A percentile compares a stretch with the other conserved stretches of the same genome.
Evolutionary conservation across 768 basidiomycete genomes (phyloP).

Genomic region (Mycena vitilis): DNA sequence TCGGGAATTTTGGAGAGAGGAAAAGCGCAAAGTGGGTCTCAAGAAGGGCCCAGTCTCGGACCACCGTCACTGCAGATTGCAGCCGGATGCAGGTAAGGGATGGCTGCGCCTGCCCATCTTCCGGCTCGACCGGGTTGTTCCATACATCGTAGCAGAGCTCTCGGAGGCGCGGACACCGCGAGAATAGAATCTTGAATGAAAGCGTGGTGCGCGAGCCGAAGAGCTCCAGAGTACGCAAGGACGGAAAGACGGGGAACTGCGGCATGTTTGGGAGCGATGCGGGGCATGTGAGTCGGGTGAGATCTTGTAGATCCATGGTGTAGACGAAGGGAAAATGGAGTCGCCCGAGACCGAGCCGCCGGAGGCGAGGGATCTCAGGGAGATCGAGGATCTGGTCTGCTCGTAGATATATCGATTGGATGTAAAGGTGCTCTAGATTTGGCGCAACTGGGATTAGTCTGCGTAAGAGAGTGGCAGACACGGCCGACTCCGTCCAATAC

Average conservation of each 20-base stretch:
- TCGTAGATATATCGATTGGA: neutral
- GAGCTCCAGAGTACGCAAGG: slow-evolving; percentile 7
- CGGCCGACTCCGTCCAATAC: slow-evolving; percentile 16
- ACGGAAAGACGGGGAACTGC: slow-evolving; percentile 7
- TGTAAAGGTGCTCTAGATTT: slow-evolving; percentile 10
- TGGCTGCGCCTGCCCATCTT: neutral
- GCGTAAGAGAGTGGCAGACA: neutral
- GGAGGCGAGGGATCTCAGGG: neutral
- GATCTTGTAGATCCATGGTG: neutral
- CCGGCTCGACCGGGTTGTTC: neutral
- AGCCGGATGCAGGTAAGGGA: slow-evolving; percentile 5
- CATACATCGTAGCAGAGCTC: slow-evolving; percentile 26
- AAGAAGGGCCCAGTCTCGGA: slow-evolving; percentile 6
- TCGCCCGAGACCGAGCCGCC: neutral
- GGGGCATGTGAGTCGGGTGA: slow-evolving; percentile 23
- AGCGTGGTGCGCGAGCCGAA: slow-evolving; percentile 20
- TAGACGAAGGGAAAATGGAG: neutral
- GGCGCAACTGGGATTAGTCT: slow-evolving; percentile 5
- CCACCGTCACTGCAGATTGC: slow-evolving; percentile 11
- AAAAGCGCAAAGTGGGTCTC: slow-evolving; percentile 6
- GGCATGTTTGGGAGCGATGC: neutral
- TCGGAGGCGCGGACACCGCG: slow-evolving; percentile 12
- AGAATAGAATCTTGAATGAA: slow-evolving; percentile 8
- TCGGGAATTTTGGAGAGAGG: neutral
- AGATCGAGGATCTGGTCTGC: neutral